phyloP scores from a whole-genome alignment of 2,329 filamentous ascomycete species.

The Botrytis galanthina region DNA sequence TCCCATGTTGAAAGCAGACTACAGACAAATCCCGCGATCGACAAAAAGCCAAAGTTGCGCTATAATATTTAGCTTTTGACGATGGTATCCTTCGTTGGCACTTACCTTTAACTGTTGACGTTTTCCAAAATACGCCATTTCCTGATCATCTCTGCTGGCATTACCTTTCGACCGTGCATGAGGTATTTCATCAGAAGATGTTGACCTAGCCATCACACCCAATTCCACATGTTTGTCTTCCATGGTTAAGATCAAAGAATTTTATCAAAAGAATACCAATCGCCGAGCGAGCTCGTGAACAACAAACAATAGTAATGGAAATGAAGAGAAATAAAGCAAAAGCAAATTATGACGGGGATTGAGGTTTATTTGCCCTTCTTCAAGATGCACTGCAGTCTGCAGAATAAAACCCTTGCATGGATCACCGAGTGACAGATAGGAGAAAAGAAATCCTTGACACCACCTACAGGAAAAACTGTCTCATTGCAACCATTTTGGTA shows the following conservation, averaged over 20 bases:
- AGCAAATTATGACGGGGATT: not conserved
- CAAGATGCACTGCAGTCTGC: slow-evolving; percentile 10
- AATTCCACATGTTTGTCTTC: slow-evolving; percentile 20
- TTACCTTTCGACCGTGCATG: slow-evolving; percentile 21
- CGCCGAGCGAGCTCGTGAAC: not conserved
- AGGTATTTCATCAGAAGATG: slow-evolving; percentile 8
- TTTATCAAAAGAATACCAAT: not conserved
- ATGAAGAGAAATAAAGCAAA: slow-evolving; percentile 10
- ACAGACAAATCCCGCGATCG: slow-evolving; percentile 44
- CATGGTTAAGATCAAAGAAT: slow-evolving; percentile 23
- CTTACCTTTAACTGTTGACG: slow-evolving; percentile 31
- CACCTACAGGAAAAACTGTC: not conserved
- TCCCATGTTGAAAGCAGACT: slow-evolving; percentile 46
- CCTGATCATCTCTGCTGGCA: slow-evolving; percentile 29
- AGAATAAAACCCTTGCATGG: slow-evolving; percentile 2
- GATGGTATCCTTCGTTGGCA: not conserved
- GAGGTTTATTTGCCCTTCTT: slow-evolving; percentile 5
- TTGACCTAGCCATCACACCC: slow-evolving; percentile 20
- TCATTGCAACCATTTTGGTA: slow-evolving; percentile 8
- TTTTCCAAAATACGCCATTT: slow-evolving; percentile 35
- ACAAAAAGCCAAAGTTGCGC: slow-evolving; percentile 43
- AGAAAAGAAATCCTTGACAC: slow-evolving; percentile 9
- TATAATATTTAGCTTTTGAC: slow-evolving; percentile 19
- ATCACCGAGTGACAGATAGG: slow-evolving; percentile 11
- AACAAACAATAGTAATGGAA: not conserved